A percentile compares a stretch with the other conserved stretches of the same genome.
Evolutionary conservation across 768 basidiomycete species (phyloP).

Genomic region (Megacollybia marginata): DNA sequence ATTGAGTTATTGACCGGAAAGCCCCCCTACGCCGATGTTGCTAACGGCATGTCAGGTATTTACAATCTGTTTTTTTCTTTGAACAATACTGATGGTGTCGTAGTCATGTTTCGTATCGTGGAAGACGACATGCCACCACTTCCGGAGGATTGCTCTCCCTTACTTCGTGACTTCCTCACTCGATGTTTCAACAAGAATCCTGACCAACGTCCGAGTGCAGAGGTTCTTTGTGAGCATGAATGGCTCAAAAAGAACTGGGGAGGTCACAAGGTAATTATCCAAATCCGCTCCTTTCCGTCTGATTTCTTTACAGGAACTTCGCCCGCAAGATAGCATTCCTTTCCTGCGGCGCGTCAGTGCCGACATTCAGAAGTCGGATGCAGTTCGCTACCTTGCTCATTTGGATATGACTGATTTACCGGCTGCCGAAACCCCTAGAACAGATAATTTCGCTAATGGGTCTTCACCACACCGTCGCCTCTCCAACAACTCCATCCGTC

Average conservation of each 20-base stretch:
- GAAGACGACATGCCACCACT: conserved; percentile 87
- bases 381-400: conserved; percentile 43
- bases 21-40: conserved; percentile 87
- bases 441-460: conserved; percentile 26
- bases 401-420: conserved; percentile 38
- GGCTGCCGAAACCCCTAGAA: conserved; percentile 24
- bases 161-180: conserved; percentile 72
- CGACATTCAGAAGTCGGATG: conserved; percentile 72
- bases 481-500: conserved; percentile 31
- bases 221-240: conserved; percentile 78
- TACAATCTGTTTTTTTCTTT: conserved; percentile 5
- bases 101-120: conserved; percentile 97
- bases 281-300: neutral
- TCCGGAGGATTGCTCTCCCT: conserved; percentile 71
- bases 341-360: conserved; percentile 88
- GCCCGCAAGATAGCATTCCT: conserved; percentile 91
- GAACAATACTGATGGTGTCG: conserved; percentile 7
- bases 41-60: conserved; percentile 85
- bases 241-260: conserved; percentile 85
- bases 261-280: conserved; percentile 56
- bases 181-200: conserved; percentile 92
- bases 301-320: conserved; percentile 49
- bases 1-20: conserved; percentile 89
- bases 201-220: conserved; percentile 72
- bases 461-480: conserved; percentile 32